Percentiles rank a stretch among this genome's conserved stretches.
Conservation (phyloP, 805 yeast species). For the Myxozyma kluyveri region DNA sequence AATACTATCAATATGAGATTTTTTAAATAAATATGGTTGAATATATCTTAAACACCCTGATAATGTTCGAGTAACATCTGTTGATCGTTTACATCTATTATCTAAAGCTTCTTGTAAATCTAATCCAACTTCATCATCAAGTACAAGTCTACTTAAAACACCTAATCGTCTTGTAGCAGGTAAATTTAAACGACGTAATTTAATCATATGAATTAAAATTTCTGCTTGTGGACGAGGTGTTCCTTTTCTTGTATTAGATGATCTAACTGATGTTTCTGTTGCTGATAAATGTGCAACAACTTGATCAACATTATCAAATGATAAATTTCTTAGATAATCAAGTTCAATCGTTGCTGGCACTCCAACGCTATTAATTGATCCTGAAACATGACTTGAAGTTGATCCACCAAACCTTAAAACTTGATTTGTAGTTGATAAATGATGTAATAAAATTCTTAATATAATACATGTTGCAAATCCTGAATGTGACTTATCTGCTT, state of each 20-base stretch:
- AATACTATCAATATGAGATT: constrained; percentile 7
- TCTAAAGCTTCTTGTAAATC: constrained; percentile 15
- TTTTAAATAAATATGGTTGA: constrained; percentile 12
- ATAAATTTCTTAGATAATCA: constrained; percentile 11
- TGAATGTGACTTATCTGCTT: constrained; percentile 6
- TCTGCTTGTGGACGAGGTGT: constrained; percentile 7
- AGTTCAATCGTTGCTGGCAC: constrained; percentile 14
- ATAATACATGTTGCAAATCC: constrained; percentile 13
- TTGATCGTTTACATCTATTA: constrained; percentile 14
- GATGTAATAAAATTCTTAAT: constrained; percentile 14
- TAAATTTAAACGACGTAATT: constrained; percentile 10
- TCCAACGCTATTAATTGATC: constrained; percentile 9
- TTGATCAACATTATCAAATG: constrained; percentile 16
- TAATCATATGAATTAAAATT: constrained; percentile 11
- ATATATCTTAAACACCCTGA: constrained; percentile 9
- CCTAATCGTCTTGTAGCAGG: constrained; percentile 17
- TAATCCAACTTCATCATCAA: constrained; percentile 14
- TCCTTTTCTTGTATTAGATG: background rate
- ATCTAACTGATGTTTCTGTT: background rate
- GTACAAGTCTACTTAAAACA: constrained; percentile 11
- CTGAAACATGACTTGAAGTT: background rate
- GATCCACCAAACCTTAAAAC: constrained; percentile 14
- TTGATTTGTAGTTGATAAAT: constrained; percentile 16
- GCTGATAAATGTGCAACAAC: constrained; percentile 12
- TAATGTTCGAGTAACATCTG: constrained; percentile 9